Conservation (phyloP, 2,329 filamentous ascomycete species). For the Tolypocladium sp. region DNA sequence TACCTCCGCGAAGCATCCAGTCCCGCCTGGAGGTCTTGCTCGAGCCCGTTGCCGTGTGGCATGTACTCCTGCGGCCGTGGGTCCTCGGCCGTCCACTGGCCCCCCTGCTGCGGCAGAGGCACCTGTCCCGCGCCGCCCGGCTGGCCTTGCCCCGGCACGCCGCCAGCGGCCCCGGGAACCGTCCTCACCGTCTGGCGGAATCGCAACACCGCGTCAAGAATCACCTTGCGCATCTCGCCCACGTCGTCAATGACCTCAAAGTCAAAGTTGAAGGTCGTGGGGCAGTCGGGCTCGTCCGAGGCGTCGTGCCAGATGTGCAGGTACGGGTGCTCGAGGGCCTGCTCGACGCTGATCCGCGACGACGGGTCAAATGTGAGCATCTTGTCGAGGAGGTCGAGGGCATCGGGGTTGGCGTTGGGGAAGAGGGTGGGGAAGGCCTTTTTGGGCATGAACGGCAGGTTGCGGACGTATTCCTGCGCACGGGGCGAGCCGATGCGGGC, state of each 20-base stretch:
- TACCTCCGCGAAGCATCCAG: slow-evolving; percentile 20
- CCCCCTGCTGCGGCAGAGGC: slow-evolving; percentile 40
- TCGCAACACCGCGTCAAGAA: slow-evolving; percentile 82
- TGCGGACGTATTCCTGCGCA: slow-evolving; percentile 96
- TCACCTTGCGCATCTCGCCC: slow-evolving; percentile 91
- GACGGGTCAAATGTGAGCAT: slow-evolving; percentile 98
- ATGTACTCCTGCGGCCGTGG: slow-evolving; percentile 51
- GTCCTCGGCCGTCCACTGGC: slow-evolving; percentile 51
- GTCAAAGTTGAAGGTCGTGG: slow-evolving; percentile 92
- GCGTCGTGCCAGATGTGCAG: slow-evolving; percentile 98
- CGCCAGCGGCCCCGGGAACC: slow-evolving; percentile 28
- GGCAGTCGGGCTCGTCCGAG: slow-evolving; percentile 88
- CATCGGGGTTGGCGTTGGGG: slow-evolving; percentile 90
- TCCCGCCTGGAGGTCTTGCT: slow-evolving; percentile 49
- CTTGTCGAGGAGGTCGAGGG: slow-evolving; percentile 86
- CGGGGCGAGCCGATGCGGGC: slow-evolving; percentile 89
- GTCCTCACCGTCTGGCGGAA: slow-evolving; percentile 63
- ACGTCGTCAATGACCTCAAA: slow-evolving; percentile 98
- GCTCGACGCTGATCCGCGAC: slow-evolving; percentile 85
- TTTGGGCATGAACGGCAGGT: slow-evolving; percentile 91
- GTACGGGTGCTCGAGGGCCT: slow-evolving; percentile 93
- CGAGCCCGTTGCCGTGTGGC: slow-evolving; percentile 38
- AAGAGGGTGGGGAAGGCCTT: slow-evolving; percentile 82
- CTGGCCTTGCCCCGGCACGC: slow-evolving; percentile 24
- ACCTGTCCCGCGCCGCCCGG: slow-evolving; percentile 32